Evolutionary conservation across 2,329 filamentous ascomycete genomes (phyloP).

Genomic region (Sporothrix humicola): DNA sequence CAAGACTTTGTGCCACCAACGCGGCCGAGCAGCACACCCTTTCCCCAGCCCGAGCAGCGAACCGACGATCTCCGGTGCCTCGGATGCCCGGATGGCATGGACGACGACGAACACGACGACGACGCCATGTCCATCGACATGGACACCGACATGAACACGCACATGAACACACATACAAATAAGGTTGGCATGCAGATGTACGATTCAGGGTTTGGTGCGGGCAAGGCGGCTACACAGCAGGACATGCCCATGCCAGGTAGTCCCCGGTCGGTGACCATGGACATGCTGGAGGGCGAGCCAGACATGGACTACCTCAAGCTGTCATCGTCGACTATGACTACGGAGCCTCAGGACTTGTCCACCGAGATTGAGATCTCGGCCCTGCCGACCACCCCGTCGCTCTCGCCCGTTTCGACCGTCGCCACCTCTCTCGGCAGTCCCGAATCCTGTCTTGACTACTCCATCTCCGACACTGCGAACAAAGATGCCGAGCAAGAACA

Average conservation of each 20-base stretch:
- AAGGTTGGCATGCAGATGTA: background rate
- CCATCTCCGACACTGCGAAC: background rate
- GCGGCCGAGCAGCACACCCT: constrained; percentile 65
- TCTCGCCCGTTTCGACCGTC: constrained; percentile 20
- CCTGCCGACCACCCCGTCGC: constrained; percentile 6
- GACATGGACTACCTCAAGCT: background rate
- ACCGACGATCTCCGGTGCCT: constrained; percentile 51
- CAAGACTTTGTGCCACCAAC: constrained; percentile 57
- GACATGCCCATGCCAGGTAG: background rate
- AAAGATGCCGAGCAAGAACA: background rate
- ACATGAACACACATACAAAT: background rate
- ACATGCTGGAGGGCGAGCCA: constrained; percentile 19
- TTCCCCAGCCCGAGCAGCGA: constrained; percentile 60
- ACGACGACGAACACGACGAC: background rate
- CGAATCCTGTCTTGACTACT: background rate
- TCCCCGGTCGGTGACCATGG: background rate
- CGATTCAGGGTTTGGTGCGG: background rate
- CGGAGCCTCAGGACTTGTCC: background rate
- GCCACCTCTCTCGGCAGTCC: constrained; percentile 21
- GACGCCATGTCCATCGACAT: constrained; percentile 40
- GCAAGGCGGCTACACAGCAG: background rate
- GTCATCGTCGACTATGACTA: background rate
- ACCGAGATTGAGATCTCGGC: constrained; percentile 36
- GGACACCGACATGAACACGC: background rate
- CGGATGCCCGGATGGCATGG: constrained; percentile 44